Conservation (phyloP, 108 stramenopile species). For the Nannochloropsis gaditana region DNA sequence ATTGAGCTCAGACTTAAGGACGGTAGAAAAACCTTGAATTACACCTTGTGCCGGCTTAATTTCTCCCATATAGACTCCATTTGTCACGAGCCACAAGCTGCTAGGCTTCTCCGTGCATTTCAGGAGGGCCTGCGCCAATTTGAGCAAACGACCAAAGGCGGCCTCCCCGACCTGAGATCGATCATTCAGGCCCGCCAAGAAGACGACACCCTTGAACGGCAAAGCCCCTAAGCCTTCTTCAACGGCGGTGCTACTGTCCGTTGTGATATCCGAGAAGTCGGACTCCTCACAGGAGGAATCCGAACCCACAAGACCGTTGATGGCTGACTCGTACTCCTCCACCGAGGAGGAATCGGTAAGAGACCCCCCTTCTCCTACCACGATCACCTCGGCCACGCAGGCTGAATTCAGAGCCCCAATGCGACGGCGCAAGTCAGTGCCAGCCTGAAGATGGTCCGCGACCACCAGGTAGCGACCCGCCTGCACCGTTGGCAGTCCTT, state of each 20-base stretch:
- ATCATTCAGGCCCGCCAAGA: constrained; percentile 13
- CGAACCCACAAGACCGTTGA: background rate
- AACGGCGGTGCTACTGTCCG: background rate
- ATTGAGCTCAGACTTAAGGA: background rate
- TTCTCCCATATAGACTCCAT: background rate
- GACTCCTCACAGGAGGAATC: background rate
- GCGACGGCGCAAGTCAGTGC: background rate
- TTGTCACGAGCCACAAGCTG: background rate
- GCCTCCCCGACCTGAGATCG: background rate
- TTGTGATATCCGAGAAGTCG: background rate
- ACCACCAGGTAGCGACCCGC: background rate
- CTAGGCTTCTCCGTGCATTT: background rate
- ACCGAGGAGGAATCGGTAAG: background rate
- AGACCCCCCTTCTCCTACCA: background rate
- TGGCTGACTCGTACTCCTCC: background rate
- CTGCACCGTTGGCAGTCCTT: background rate
- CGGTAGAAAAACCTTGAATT: background rate
- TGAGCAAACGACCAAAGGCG: background rate
- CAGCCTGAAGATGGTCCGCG: background rate
- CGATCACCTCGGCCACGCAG: background rate
- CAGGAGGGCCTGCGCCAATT: constrained; percentile 1
- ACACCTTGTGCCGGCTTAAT: background rate
- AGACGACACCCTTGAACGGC: background rate
- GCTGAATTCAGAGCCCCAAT: background rate
- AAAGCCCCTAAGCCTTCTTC: background rate